Evolutionary conservation across 2,329 filamentous ascomycete species (phyloP), one percentile per base, ranked within the genome.

Genomic region (Aotearoamyces nothofagi): DNA sequence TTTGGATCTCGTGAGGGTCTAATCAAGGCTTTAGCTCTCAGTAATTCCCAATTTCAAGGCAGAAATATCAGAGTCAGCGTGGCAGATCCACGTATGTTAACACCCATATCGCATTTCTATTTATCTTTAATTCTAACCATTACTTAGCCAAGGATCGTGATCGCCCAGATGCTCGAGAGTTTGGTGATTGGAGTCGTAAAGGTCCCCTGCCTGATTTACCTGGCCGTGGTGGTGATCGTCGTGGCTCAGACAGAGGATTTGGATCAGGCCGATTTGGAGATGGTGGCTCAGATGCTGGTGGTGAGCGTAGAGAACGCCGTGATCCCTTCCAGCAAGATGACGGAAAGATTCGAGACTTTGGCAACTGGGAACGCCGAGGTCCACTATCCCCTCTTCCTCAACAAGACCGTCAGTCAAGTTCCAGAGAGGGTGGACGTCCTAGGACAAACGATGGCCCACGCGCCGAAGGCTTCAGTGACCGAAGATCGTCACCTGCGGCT

Each of bases 311-410:
- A 33, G 78, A 83, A 29, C 79, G 80, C 35, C 76, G 79, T 40
- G 78, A 79, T 40, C 70, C 70, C 29, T 69, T 71, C 38, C 62
- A 66, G 36, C 70, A 78, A 37, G 60, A 63, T 29, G 82, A 87
- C 51, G 78, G 78, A 41, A 86, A 81, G 52, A 57, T 72, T 32
- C 75, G 82, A 33, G 81, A 92, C 51, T 78, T 90, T 40, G 68
- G 71, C 42, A 92, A 83, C 55, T 98, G 90, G 90, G 87, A 94
- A 57, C 80, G 90, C 44, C 90, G 81, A 50, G 90, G 90, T 9
- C 90, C 90, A 20, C 64, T 96, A 32, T 81, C 87, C 23, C 82
- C 87, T 13, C 63, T 58, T 41, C 62, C 62, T 29, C 66, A 59
- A 34, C 51, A 57, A 25, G 67, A 74, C 38, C 59, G 60, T 32